These are phyloP conservation scores for Pythium rishiriense DNA, from an alignment of 352 stramenopile genomes.

Conservation along the genomic window DNA sequence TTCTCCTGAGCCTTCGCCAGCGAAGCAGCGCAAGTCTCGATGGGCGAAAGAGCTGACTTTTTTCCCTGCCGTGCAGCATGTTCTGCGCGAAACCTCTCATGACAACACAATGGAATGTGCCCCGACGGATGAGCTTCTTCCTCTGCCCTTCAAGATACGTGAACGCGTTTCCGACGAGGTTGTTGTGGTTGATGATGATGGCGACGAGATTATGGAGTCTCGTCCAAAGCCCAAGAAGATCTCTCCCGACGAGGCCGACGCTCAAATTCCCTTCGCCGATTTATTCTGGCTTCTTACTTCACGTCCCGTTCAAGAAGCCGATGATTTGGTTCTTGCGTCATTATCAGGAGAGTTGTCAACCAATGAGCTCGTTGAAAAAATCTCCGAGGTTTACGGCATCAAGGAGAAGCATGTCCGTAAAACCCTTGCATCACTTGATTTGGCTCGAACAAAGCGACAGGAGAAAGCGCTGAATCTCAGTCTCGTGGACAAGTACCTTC, in stretches of 20 bases:
- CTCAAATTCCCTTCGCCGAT: conserved; percentile 48
- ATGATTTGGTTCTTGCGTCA: conserved; percentile 10
- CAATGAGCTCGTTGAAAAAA: conserved; percentile 46
- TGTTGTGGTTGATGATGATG: conserved; percentile 38
- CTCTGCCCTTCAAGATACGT: background rate
- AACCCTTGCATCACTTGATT: conserved; percentile 44
- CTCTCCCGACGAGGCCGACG: conserved; percentile 34
- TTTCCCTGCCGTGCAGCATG: conserved; percentile 55
- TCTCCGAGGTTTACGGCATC: conserved; percentile 52
- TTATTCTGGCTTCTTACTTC: conserved; percentile 61
- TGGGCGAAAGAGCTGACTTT: conserved; percentile 42
- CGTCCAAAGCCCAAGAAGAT: background rate
- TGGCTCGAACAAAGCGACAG: conserved; percentile 43
- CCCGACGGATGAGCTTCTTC: background rate
- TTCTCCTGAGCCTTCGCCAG: conserved; percentile 19
- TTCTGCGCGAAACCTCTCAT: background rate
- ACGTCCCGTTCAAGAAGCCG: background rate
- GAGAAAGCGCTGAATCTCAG: conserved; percentile 56
- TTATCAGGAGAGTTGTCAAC: conserved; percentile 21
- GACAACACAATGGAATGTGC: background rate
- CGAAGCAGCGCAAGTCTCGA: conserved; percentile 21
- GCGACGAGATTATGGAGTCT: conserved; percentile 26
- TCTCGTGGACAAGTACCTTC: conserved; percentile 67
- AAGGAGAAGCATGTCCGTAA: conserved; percentile 62
- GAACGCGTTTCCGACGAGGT: conserved; percentile 6